Base-by-base conservation (phyloP, 805 yeast species). In the Nematodospora valgi region DNA sequence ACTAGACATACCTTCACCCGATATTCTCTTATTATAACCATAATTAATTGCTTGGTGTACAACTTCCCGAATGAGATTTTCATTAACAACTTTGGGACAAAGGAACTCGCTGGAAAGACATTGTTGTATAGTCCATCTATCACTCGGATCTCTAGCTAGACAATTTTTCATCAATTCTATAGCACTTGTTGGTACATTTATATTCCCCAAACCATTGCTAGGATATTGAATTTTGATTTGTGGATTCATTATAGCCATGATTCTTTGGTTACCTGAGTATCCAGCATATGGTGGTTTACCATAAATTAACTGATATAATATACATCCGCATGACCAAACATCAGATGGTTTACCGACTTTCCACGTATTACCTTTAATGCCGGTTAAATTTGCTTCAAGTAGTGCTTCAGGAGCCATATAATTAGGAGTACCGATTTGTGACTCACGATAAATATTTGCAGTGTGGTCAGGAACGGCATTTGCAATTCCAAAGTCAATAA, bases 361-460 rank as follows among this genome's bases (percentile, higher is more conserved):
- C 91, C 82, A 63, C 23, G 76, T 60, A 38, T 48, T 54, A 32
- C 48, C 52, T 7, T 32, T 37, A 14, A 42, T 39, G 15, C 40
- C 41, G 5, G 54, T 39, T 21, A 60, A 65, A 40, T 89, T 62
- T 0, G 97, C 86, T 58, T 91, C 98, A 0, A 98, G 98, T 40
- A 91, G 62, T 0, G 97, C 86, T 58, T 91, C 98, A 0, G 98
- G 98, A 0, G 98, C 96, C 98, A 91, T 93, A 56, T 91, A 93
- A 55, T 85, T 87, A 2, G 96, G 96, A 0, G 98, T 91, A 4
- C 98, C 98, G 34, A 88, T 82, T 54, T 87, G 96, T 5, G 87
- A 76, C 40, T 86, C 95, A 39, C 97, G 72, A 52, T 89, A 89
- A 13, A 91, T 76, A 48, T 93, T 91, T 14, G 86, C 80, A 0